These are phyloP conservation scores for Zygoascus hellenicus DNA, from an alignment of 1,139 yeast genomes.

Conservation along the genomic window DNA sequence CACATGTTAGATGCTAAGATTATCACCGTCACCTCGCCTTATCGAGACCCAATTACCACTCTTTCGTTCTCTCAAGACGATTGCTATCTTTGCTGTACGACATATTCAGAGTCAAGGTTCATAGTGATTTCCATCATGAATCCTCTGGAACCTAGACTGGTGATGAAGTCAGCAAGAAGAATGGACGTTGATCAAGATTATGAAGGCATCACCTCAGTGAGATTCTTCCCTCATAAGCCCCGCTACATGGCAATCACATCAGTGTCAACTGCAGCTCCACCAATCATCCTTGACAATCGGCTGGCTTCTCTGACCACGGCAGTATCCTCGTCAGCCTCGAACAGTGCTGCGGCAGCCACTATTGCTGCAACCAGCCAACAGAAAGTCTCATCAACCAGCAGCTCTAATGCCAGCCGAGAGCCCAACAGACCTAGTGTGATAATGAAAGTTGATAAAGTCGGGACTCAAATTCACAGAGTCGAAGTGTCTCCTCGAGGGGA, in stretches of 20 bases:
- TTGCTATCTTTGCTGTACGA: slow-evolving; percentile 69
- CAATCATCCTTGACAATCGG: slow-evolving; percentile 55
- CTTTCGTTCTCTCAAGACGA: slow-evolving; percentile 68
- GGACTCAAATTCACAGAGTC: slow-evolving; percentile 66
- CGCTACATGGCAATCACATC: slow-evolving; percentile 55
- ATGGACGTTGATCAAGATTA: slow-evolving; percentile 61
- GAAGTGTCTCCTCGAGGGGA: slow-evolving; percentile 83
- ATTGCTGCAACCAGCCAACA: slow-evolving; percentile 11
- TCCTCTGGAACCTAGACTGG: slow-evolving; percentile 61
- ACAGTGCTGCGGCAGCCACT: slow-evolving; percentile 2
- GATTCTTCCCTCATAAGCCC: slow-evolving; percentile 55
- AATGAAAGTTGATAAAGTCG: slow-evolving; percentile 69
- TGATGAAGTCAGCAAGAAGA: slow-evolving; percentile 58
- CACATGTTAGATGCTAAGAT: slow-evolving; percentile 39
- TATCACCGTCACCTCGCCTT: slow-evolving; percentile 74
- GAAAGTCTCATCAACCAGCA: slow-evolving; percentile 18
- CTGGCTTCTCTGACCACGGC: slow-evolving; percentile 31
- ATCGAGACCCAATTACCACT: slow-evolving; percentile 74
- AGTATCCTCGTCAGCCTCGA: neutral
- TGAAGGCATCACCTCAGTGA: slow-evolving; percentile 85
- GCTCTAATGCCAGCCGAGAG: slow-evolving; percentile 12
- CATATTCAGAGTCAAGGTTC: slow-evolving; percentile 75
- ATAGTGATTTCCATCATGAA: slow-evolving; percentile 65
- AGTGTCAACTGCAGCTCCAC: slow-evolving; percentile 51
- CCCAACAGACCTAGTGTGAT: slow-evolving; percentile 50